Evolutionary conservation across 495 filamentous ascomycete genomes (phyloP), one percentile per base, ranked within the genome.

Genomic region (Viridothelium virens): DNA sequence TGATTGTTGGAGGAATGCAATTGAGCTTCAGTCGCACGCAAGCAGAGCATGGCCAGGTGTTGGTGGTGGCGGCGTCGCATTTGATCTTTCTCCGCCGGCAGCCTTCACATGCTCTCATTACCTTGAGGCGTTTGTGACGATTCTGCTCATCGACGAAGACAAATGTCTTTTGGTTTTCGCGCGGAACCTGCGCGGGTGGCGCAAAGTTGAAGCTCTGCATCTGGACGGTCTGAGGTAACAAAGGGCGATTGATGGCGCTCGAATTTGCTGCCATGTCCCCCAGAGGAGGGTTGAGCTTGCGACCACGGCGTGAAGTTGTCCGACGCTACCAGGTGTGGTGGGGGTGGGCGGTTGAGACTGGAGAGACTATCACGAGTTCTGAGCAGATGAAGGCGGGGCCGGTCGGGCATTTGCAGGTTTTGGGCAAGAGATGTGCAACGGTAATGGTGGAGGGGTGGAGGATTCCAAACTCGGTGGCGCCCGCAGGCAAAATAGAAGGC

Each of bases 81-180:
- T 97, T 96, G 73, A 99, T 91, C 73, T 91, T 91, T 63, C 89
- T 82, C 77, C 91, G 87, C 67, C 94, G 83, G 72, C 94, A 99
- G 38, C 94, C 95, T 79, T 97, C 95, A 74, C 94, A 99, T 25
- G 94, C 94, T 77, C 94, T 89, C 93, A 97, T 97, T 61, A 99
- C 94, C 81, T 99, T 99, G 64, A 97, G 79, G 69, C 94, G 84
- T 79, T 97, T 97, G 78, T 99, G 94, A 56, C 94, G 87, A 77
- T 97, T 99, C 75, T 99, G 93, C 77, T 99, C 94, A 76, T 99
- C 95, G 63, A 99, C 94, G 72, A 99, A 99, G 59, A 99, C 94
- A 89, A 96, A 98, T 73, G 96, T 88, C 71, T 87, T 87, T 73
- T 88, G 86, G 56, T 85, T 86, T 74, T 86, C 87, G 56, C 85